phyloP scores from a whole-genome alignment of 1,284 basidiomycete species.

The Apiotrichum gracile region DNA sequence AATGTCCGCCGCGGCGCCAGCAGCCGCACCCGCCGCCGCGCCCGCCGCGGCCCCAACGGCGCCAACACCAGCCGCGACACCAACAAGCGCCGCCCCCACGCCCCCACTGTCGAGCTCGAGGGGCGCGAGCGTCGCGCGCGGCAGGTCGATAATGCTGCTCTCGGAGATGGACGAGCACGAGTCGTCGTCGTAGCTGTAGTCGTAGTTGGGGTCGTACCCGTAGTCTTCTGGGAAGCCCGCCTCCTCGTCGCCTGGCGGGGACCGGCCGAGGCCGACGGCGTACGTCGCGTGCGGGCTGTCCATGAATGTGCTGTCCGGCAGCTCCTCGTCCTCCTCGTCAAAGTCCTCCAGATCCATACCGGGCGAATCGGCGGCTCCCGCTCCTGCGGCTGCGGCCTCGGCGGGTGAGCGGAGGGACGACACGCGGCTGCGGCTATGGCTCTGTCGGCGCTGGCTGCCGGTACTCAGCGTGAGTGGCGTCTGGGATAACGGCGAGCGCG shows the following conservation, averaged over 20 bases:
- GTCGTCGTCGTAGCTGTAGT: not conserved
- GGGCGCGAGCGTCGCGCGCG: slow-evolving; percentile 6
- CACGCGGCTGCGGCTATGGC: too few species aligned
- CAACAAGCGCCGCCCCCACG: not conserved
- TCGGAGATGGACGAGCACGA: slow-evolving; percentile 1
- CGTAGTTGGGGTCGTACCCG: not conserved
- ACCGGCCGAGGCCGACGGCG: not conserved
- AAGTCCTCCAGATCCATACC: too few species aligned
- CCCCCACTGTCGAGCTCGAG: not conserved
- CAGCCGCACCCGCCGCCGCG: not conserved
- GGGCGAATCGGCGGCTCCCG: not conserved
- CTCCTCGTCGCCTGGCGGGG: not conserved
- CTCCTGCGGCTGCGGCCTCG: too few species aligned
- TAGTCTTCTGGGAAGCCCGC: not conserved
- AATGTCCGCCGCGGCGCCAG: not conserved
- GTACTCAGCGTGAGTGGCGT: too few species aligned
- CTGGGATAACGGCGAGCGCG: too few species aligned
- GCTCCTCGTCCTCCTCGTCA: not conserved
- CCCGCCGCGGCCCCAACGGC: not conserved
- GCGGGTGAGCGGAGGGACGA: too few species aligned
- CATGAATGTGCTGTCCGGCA: too few species aligned
- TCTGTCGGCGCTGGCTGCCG: too few species aligned
- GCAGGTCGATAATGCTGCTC: slow-evolving; percentile 16
- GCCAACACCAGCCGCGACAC: not conserved
- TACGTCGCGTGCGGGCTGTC: not conserved